Evolutionary conservation across 1,284 basidiomycete genomes (phyloP).

Genomic region (Stygiomarasmius scandens): DNA sequence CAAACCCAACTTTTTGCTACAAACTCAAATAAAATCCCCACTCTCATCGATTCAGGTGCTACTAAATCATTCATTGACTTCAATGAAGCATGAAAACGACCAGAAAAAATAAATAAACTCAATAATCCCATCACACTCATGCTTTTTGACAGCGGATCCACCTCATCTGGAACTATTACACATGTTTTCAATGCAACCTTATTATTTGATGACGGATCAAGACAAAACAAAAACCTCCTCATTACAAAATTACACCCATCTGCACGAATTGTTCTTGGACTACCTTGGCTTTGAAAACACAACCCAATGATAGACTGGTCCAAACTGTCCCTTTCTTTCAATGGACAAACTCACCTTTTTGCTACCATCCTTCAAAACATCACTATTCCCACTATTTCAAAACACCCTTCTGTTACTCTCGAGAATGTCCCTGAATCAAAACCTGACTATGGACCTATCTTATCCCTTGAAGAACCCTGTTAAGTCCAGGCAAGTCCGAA

Average conservation of each 20-base stretch:
- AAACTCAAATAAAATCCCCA: background rate
- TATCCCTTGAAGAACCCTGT: too few relatives aligned
- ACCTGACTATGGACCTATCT: too few relatives aligned
- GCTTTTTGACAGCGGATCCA: background rate
- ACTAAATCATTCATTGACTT: background rate
- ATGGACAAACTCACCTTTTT: background rate
- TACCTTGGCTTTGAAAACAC: conserved; percentile 2
- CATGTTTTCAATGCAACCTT: background rate
- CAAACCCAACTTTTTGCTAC: background rate
- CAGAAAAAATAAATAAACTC: background rate
- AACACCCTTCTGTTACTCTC: too few relatives aligned
- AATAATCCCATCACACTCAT: background rate
- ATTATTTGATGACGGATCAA: background rate
- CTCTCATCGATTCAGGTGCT: conserved; percentile 1
- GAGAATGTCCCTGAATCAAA: too few relatives aligned
- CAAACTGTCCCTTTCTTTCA: background rate
- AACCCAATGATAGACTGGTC: conserved; percentile 2
- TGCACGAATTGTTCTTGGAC: background rate
- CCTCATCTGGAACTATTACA: background rate
- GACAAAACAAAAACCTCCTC: background rate
- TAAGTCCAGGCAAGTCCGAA: too few relatives aligned
- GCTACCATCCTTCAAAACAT: too few relatives aligned
- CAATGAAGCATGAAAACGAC: background rate
- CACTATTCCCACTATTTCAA: too few relatives aligned
- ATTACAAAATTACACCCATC: conserved; percentile 6